Evolutionary conservation across 345 rosid species (phyloP).

Genomic region (Schrenkiella parvula): DNA sequence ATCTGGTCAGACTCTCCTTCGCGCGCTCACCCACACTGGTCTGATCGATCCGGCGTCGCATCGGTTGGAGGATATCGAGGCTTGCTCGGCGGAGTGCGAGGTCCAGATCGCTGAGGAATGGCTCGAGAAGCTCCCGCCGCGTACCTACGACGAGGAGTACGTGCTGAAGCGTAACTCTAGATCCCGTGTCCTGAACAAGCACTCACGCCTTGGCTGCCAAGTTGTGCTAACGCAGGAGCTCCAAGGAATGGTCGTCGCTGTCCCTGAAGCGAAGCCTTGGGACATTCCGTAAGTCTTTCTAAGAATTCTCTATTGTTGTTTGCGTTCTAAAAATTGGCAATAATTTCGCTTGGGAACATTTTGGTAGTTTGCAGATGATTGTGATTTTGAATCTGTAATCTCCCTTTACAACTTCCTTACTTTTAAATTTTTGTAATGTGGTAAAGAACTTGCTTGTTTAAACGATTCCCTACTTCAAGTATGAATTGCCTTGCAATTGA

Average conservation of each 20-base stretch:
- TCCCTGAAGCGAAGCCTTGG: slow-evolving; percentile 97
- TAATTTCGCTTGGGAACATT: slow-evolving; percentile 9
- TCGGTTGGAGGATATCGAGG: slow-evolving; percentile 93
- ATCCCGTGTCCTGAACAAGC: slow-evolving; percentile 80
- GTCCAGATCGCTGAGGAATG: slow-evolving; percentile 96
- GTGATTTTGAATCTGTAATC: slow-evolving; percentile 16
- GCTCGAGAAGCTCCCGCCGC: slow-evolving; percentile 78
- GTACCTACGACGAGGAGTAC: slow-evolving; percentile 94
- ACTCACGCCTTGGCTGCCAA: slow-evolving; percentile 90
- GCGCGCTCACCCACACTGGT: slow-evolving; percentile 63
- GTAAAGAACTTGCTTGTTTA: slow-evolving; percentile 22
- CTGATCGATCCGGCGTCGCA: slow-evolving; percentile 91
- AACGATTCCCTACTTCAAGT: slow-evolving; percentile 12
- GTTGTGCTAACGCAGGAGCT: slow-evolving; percentile 70
- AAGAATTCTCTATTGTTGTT: neutral
- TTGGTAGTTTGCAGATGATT: slow-evolving; percentile 2
- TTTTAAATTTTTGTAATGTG: slow-evolving; percentile 11
- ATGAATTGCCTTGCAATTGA: slow-evolving; percentile 6
- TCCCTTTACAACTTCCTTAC: neutral
- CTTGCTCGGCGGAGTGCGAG: slow-evolving; percentile 98
- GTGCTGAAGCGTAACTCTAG: slow-evolving; percentile 77
- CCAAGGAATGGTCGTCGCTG: slow-evolving; percentile 98
- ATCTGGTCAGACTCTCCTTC: slow-evolving; percentile 85
- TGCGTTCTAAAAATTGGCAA: slow-evolving; percentile 15
- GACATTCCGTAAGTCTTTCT: slow-evolving; percentile 61